Percentiles rank a stretch among this genome's conserved stretches.
These are phyloP conservation scores for Yamadazyma atlantica DNA, from an alignment of 1,139 yeast genomes.

Conservation along the genomic window DNA sequence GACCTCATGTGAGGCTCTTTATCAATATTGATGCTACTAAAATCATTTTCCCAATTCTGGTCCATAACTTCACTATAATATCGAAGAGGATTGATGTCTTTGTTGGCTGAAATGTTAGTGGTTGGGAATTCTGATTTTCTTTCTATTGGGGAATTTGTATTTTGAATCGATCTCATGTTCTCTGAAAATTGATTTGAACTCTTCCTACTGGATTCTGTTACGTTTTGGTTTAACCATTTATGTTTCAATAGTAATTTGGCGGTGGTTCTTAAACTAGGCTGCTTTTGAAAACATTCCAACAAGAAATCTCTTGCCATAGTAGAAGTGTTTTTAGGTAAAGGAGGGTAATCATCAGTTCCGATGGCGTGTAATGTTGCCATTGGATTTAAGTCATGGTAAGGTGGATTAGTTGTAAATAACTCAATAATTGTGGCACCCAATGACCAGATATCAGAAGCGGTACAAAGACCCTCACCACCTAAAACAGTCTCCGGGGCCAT, in stretches of 20 bases:
- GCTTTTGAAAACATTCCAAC: conserved; percentile 74
- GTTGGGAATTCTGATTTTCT: background rate
- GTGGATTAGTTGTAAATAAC: conserved; percentile 82
- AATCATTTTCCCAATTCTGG: conserved; percentile 40
- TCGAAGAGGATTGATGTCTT: conserved; percentile 19
- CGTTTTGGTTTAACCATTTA: conserved; percentile 49
- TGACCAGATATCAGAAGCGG: conserved; percentile 92
- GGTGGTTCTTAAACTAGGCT: conserved; percentile 58
- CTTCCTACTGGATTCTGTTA: background rate
- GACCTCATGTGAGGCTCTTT: background rate
- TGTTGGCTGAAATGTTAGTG: background rate
- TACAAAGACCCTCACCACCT: conserved; percentile 80
- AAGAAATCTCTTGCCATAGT: conserved; percentile 62
- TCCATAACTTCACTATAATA: conserved; percentile 29
- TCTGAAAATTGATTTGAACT: background rate
- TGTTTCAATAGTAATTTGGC: conserved; percentile 61
- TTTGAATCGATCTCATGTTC: background rate
- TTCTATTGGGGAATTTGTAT: background rate
- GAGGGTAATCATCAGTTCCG: conserved; percentile 81
- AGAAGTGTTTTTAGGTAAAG: conserved; percentile 64
- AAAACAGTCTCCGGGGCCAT: conserved; percentile 82
- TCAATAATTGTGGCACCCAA: conserved; percentile 93
- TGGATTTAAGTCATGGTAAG: conserved; percentile 76
- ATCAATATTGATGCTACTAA: conserved; percentile 19
- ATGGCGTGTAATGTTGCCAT: conserved; percentile 93